Base-by-base conservation (phyloP, 208 protist species). In the Trypanosoma platydactyli region DNA sequence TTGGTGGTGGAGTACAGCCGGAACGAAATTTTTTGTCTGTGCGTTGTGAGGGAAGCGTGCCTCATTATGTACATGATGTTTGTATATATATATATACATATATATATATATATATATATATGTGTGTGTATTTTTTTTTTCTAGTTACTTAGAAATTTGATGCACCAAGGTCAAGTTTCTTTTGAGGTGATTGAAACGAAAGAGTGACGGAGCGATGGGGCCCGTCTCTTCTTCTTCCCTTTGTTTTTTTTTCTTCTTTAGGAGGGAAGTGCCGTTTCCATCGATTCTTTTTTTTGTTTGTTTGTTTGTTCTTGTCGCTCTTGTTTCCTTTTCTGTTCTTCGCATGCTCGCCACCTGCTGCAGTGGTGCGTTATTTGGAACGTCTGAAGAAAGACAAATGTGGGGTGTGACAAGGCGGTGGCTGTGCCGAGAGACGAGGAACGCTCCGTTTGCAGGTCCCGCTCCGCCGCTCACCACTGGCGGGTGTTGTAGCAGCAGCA, bases 261-360 rank as follows among this genome's bases (percentile, higher is more conserved):
- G n/a, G n/a, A n/a, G n/a, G n/a, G n/a, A n/a, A n/a, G n/a, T n/a
- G n/a, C n/a, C n/a, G 33, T 38, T 38, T 38, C 33, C 9, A 11
- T 38, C 33, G 33, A 38, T 3, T 38, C n/a, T n/a, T n/a, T 62
- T 42, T 30, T 49, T 7, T 62, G 11, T 42, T 62, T 48, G 15
- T 29, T 49, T 11, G 9, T 38, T 11, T 38, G 33, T 38, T 20
- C 12, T 22, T 48, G 42, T 51, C 41, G 45, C 24, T 51, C 20
- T 45, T 49, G 29, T 51, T 46, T 51, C 15, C 6, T 60, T 60
- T 40, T 60, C 11, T 60, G 27, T 60, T 3, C 35, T n/a, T 40
- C 16, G 15, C 16, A 6, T 45, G 20, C 33, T 55, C 18, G 4
- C 7, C 3, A 6, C 22, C 9, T 6, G 12, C 6, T 1, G 15